Evolutionary conservation across 768 basidiomycete genomes (phyloP).

Genomic region (Boletus vermiculosoides): DNA sequence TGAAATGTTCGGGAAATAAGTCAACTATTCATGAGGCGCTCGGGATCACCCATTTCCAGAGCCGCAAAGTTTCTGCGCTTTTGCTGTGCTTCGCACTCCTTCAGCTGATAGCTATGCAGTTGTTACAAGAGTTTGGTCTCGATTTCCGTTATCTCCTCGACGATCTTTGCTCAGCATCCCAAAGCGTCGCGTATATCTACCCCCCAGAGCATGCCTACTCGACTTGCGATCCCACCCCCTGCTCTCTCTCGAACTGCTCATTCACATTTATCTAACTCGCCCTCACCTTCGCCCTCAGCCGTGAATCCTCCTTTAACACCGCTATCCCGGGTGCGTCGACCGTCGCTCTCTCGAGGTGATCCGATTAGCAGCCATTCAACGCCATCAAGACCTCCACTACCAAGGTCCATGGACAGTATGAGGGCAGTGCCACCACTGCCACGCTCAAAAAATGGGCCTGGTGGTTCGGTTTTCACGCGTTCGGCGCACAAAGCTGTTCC

Average conservation of each 20-base stretch:
- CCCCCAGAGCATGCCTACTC: constrained; percentile 28
- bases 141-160: constrained; percentile 92
- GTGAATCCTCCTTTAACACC: constrained; percentile 25
- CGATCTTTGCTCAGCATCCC: constrained; percentile 52
- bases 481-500: constrained; percentile 53
- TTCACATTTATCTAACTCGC: constrained; percentile 17
- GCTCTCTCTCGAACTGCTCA: constrained; percentile 16
- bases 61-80: constrained; percentile 62
- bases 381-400: constrained; percentile 26
- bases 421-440: constrained; percentile 58
- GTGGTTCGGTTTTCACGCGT: constrained; percentile 43
- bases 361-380: constrained; percentile 29
- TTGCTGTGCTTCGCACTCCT: background rate
- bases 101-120: constrained; percentile 38
- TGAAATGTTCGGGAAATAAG: constrained; percentile 85
- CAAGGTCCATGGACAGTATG: constrained; percentile 21
- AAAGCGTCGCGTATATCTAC: constrained; percentile 32
- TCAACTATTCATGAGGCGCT: constrained; percentile 80
- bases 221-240: constrained; percentile 21
- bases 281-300: constrained; percentile 16
- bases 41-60: constrained; percentile 74
- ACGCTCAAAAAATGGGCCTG: constrained; percentile 65
- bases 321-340: constrained; percentile 28
- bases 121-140: constrained; percentile 89
- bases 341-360: constrained; percentile 21